These are phyloP conservation scores for Neofusicoccum laricinum DNA, from an alignment of 2,329 filamentous ascomycete genomes.

Conservation along the genomic window DNA sequence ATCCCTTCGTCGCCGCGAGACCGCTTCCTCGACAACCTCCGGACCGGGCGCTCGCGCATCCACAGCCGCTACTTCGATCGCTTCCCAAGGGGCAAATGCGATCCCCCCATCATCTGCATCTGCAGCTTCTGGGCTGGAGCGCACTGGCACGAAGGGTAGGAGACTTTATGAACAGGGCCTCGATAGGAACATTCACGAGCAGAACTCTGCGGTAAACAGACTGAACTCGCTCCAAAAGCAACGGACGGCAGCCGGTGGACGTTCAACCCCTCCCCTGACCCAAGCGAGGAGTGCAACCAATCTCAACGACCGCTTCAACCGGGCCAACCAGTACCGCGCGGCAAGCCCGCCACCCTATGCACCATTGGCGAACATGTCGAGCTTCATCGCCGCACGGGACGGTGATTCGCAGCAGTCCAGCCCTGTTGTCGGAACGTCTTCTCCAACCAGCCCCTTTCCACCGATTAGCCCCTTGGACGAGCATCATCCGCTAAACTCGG, in stretches of 20 bases:
- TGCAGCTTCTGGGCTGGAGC: slow-evolving; percentile 47
- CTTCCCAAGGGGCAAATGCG: slow-evolving; percentile 60
- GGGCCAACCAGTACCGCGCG: slow-evolving; percentile 39
- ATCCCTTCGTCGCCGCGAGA: slow-evolving; percentile 76
- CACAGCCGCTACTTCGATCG: slow-evolving; percentile 82
- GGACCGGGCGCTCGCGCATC: slow-evolving; percentile 68
- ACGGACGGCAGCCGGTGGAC: slow-evolving; percentile 31
- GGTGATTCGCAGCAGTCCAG: slow-evolving; percentile 38
- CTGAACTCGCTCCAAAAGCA: slow-evolving; percentile 75
- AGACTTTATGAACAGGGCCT: slow-evolving; percentile 81
- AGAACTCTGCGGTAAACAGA: slow-evolving; percentile 74
- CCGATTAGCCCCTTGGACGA: slow-evolving; percentile 71
- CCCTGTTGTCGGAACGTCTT: slow-evolving; percentile 28
- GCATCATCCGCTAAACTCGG: slow-evolving; percentile 55
- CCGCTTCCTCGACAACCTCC: slow-evolving; percentile 79
- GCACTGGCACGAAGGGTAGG: slow-evolving; percentile 66
- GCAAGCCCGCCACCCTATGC: slow-evolving; percentile 45
- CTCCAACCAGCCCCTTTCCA: slow-evolving; percentile 45
- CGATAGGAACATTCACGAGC: slow-evolving; percentile 74
- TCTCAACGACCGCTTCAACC: slow-evolving; percentile 45
- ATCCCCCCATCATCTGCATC: slow-evolving; percentile 25
- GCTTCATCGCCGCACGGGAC: slow-evolving; percentile 21
- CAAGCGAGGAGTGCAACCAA: slow-evolving; percentile 47
- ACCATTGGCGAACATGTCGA: slow-evolving; percentile 17
- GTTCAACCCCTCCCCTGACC: slow-evolving; percentile 52